Base-by-base conservation (phyloP, 176 grass and related monocot genomes). In the Oryza nivara region DNA sequence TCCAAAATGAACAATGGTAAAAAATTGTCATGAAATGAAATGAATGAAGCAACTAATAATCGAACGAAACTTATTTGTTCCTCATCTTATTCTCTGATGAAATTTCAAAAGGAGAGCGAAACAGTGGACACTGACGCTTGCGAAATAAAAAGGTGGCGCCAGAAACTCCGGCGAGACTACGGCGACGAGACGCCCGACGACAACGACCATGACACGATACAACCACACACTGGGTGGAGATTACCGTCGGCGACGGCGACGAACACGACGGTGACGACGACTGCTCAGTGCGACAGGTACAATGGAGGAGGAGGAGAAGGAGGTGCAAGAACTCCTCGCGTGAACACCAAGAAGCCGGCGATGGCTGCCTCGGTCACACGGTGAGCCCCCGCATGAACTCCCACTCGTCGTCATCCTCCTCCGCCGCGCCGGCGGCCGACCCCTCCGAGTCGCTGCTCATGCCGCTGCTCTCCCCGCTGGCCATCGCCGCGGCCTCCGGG, bases 311-410 rank as follows among this genome's bases (percentile, higher is more conserved):
- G 73, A 38, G 30, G 47, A 16, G 22, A 23, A 16, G 22, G 35
- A 19, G n/a, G n/a, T 19, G 28, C 47, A 5, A 49, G 71, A 52
- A 52, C 14, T 14, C 15, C 15, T 52, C 49, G 14, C 49, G 16
- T 52, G 49, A 52, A 52, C 13, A 51, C 1, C 4, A 38, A 38
- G 36, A 38, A 51, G 47, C 48, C 48, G 48, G 49, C 1, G 49
- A 52, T 6, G 14, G 4, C 4, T 0, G 14, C 49, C 68, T 38
- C 45, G 20, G 1, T 95, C 95, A 95, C 72, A 98, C 87, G 90
- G 87, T 80, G 67, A 98, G 85, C 5, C 86, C 86, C 76, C 95
- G 90, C 89, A 98, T 93, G 86, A 95, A 90, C 85, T 93, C 95
- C 95, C 95, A 93, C 46, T 92, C 93, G 1, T 93, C 96, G 4